These are phyloP conservation scores for Cyberlindnera maclurae DNA, from an alignment of 805 yeast species.

Conservation along the genomic window DNA sequence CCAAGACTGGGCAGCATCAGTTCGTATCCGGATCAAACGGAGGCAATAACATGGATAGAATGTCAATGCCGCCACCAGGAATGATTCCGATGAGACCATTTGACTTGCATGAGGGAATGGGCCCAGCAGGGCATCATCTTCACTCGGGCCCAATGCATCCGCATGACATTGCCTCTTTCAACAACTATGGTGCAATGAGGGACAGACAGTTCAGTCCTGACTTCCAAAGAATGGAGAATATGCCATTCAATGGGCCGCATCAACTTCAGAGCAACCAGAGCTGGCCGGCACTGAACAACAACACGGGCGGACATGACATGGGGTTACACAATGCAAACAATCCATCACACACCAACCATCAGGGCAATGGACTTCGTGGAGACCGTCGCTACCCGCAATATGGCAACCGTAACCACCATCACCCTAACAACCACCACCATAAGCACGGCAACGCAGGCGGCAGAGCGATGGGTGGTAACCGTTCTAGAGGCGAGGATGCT, in stretches of 20 bases:
- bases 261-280: slow-evolving; percentile 17
- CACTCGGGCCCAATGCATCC: slow-evolving; percentile 10
- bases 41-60: slow-evolving; percentile 10
- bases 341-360: slow-evolving; percentile 9
- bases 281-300: slow-evolving; percentile 20
- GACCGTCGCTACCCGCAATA: slow-evolving; percentile 17
- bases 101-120: slow-evolving; percentile 20
- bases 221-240: slow-evolving; percentile 12
- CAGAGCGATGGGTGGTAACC: slow-evolving; percentile 13
- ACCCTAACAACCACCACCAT: slow-evolving; percentile 7
- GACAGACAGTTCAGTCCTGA: slow-evolving; percentile 9
- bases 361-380: slow-evolving; percentile 6
- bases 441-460: slow-evolving; percentile 10
- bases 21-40: slow-evolving; percentile 9
- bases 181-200: slow-evolving; percentile 9
- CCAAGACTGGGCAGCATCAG: slow-evolving; percentile 18
- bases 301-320: slow-evolving; percentile 3
- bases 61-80: slow-evolving; percentile 20
- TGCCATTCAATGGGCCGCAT: slow-evolving; percentile 10
- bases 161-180: slow-evolving; percentile 7
- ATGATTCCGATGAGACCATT: slow-evolving; percentile 23
- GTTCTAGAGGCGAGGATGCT: slow-evolving; percentile 49
- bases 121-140: slow-evolving; percentile 11
- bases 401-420: slow-evolving; percentile 10
- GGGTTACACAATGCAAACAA: slow-evolving; percentile 7